phyloP scores from a whole-genome alignment of 352 stramenopile genomes.

The Pythium pyrilobum region DNA sequence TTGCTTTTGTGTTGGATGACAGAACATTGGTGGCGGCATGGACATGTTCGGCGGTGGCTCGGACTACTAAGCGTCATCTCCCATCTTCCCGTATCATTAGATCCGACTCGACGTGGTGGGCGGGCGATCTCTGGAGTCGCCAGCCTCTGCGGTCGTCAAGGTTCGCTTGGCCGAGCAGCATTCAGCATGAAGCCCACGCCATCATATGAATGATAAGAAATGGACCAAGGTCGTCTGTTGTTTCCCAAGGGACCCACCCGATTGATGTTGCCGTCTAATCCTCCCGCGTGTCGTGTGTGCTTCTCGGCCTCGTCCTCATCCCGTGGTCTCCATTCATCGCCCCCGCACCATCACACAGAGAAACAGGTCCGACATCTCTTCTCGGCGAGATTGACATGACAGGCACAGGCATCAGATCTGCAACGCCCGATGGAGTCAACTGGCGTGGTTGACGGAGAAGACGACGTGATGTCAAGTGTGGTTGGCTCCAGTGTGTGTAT shows the following conservation, averaged over 20 bases:
- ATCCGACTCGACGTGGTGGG: neutral
- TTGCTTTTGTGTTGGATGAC: neutral
- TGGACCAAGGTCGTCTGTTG: constrained; percentile 16
- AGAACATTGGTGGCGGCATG: constrained; percentile 74
- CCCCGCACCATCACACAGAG: too few species aligned
- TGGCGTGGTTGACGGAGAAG: too few species aligned
- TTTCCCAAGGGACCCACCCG: constrained; percentile 3
- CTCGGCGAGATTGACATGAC: too few species aligned
- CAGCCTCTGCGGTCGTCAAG: neutral
- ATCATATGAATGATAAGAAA: constrained; percentile 14
- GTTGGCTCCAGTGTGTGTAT: too few species aligned
- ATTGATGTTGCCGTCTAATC: neutral
- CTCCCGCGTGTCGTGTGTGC: too few species aligned
- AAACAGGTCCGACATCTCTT: too few species aligned
- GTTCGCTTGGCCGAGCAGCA: neutral
- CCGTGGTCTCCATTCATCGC: too few species aligned
- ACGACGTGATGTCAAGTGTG: too few species aligned
- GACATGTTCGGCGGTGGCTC: constrained; percentile 80
- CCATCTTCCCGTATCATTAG: constrained; percentile 10
- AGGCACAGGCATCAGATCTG: too few species aligned
- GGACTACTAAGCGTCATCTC: constrained; percentile 62
- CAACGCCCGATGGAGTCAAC: too few species aligned
- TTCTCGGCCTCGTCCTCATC: neutral
- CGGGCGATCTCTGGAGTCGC: neutral
- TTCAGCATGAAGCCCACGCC: neutral